A percentile compares a stretch with the other conserved stretches of the same genome.
phyloP scores from a whole-genome alignment of 805 yeast species.

The Grigorovia transvaalensis region DNA sequence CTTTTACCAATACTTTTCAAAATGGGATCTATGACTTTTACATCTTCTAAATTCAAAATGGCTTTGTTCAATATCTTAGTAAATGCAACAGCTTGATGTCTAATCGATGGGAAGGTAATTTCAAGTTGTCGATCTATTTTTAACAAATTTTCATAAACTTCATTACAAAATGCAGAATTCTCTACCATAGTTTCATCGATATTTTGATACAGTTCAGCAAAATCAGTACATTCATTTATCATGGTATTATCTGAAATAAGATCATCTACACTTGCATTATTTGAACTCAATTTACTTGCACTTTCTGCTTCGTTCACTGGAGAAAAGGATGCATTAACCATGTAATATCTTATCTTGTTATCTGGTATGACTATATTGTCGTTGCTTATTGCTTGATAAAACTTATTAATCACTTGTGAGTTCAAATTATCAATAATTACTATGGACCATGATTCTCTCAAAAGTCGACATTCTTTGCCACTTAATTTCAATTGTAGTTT shows the following conservation, averaged over 20 bases:
- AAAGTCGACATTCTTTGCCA: not conserved
- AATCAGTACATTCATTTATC: not conserved
- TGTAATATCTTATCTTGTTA: not conserved
- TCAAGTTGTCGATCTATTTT: slow-evolving; percentile 52
- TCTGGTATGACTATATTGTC: not conserved
- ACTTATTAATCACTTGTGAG: not conserved
- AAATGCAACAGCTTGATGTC: slow-evolving; percentile 70
- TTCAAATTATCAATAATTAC: not conserved
- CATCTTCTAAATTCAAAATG: slow-evolving; percentile 50
- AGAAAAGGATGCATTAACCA: not conserved
- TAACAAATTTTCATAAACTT: slow-evolving; percentile 61
- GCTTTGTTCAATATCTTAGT: slow-evolving; percentile 69
- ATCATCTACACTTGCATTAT: not conserved
- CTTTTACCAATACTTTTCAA: slow-evolving; percentile 56
- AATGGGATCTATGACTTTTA: slow-evolving; percentile 44
- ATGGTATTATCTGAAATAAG: not conserved
- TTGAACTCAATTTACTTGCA: not conserved
- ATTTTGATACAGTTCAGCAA: not conserved
- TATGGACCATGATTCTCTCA: not conserved
- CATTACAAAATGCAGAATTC: slow-evolving; percentile 60
- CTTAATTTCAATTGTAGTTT: not conserved
- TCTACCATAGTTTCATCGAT: not conserved
- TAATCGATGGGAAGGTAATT: slow-evolving; percentile 58
- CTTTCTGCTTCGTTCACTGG: not conserved
- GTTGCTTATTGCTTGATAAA: not conserved